These are phyloP conservation scores for Trematosphaeria pertusa DNA, from an alignment of 2,329 filamentous ascomycete genomes.

Conservation along the genomic window DNA sequence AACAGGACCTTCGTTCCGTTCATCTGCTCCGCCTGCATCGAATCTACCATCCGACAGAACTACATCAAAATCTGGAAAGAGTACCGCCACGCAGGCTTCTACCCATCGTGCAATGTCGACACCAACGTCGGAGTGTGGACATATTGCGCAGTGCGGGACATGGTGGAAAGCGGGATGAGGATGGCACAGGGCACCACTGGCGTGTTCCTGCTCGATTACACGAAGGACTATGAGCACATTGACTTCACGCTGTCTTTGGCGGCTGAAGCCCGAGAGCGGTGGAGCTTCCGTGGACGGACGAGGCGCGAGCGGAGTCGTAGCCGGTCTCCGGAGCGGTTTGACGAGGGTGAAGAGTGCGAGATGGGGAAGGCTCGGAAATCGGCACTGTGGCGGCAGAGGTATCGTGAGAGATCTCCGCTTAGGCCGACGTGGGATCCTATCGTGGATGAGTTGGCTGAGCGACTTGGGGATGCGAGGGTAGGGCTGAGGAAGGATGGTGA, in stretches of 20 bases:
- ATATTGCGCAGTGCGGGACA: not conserved
- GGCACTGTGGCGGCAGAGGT: not conserved
- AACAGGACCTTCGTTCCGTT: not conserved
- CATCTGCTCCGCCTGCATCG: conserved; percentile 3
- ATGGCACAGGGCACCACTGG: conserved; percentile 1
- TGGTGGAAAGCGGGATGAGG: not conserved
- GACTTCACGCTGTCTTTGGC: not conserved
- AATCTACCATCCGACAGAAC: not conserved
- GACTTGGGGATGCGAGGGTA: not conserved
- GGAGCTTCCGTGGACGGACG: conserved; percentile 1
- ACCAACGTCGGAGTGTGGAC: conserved; percentile 1
- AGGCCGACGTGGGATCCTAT: not conserved
- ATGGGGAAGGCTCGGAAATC: not conserved
- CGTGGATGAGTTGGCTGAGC: conserved; percentile 1
- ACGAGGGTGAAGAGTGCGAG: not conserved
- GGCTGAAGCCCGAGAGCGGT: not conserved
- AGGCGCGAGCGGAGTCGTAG: not conserved
- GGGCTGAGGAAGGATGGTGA: conserved; percentile 2
- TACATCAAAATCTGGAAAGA: conserved; percentile 8
- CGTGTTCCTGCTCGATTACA: not conserved
- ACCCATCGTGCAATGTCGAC: not conserved
- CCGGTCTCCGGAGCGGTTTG: not conserved
- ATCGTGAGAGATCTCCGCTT: conserved; percentile 4
- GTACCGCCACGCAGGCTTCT: not conserved
- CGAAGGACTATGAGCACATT: not conserved